Evolutionary conservation across 139 green algal species (phyloP), one percentile per base, ranked within the genome.

Genomic region (Micromonas pusilla): DNA sequence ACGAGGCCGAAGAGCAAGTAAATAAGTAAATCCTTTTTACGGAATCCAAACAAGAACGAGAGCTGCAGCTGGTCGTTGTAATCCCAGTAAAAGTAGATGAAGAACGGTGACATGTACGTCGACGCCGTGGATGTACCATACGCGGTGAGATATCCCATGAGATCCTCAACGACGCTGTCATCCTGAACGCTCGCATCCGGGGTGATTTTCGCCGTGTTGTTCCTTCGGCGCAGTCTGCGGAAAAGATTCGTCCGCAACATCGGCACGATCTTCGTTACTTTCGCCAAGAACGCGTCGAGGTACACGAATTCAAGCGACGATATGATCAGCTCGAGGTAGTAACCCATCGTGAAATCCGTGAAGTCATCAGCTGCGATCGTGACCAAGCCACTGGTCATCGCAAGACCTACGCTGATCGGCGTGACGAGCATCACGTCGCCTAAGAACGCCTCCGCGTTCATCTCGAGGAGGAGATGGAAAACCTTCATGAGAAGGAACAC

Each of bases 331-430:
- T 74, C 75, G 2, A 80, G 38, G 63, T 57, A 80, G n/a, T 37
- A 75, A 45, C 63, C 63, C 5, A 80, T 32, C 2, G 75, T 80
- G 75, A 80, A 80, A 53, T 80, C 75, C 2, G 75, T 80, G n/a
- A 80, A 80, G 37, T 74, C 64, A 45, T 80, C 75, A n/a, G 75
- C 75, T 1, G 62, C 38, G 25, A 80, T 80, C 1, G 75, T 80
- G 5, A 73, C 75, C 3, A 80, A 23, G n/a, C 63, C 75, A 19
- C 13, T 63, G 9, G 75, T 74, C 16, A 73, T 28, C 28, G 33
- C 9, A 2, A 80, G 23, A 21, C 36, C 38, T 32, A 80, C 23
- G 26, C 37, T 70, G 5, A 66, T 39, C 19, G 75, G 75, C 3
- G 37, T 38, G 2, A 39, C 2, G 2, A 80, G 33, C 34, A 80